Conservation (phyloP, 1,284 basidiomycete species). For the Austroboletus niveus region DNA sequence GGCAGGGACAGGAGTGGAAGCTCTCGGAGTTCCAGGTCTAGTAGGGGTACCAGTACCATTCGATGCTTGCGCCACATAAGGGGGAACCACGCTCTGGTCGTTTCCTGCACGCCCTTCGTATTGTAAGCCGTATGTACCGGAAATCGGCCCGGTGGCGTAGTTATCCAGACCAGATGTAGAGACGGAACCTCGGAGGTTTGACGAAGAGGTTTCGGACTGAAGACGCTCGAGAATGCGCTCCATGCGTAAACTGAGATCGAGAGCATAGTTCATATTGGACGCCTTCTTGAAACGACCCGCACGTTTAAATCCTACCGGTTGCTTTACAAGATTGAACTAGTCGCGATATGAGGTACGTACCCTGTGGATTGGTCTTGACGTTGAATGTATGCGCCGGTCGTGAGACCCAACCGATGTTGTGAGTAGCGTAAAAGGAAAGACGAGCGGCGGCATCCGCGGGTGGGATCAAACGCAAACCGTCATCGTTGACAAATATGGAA, state of each 20-base stretch:
- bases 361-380: slow-evolving; percentile 35
- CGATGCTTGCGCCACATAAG: slow-evolving; percentile 10
- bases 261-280: slow-evolving; percentile 86
- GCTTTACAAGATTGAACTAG: not conserved
- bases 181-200: slow-evolving; percentile 22
- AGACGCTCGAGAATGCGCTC: slow-evolving; percentile 44
- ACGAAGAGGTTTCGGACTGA: slow-evolving; percentile 31
- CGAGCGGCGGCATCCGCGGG: slow-evolving; percentile 62
- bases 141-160: slow-evolving; percentile 14
- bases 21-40: slow-evolving; percentile 22
- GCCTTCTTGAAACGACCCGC: slow-evolving; percentile 92
- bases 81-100: slow-evolving; percentile 24
- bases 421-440: slow-evolving; percentile 73
- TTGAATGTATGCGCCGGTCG: slow-evolving; percentile 65
- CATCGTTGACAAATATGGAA: slow-evolving; percentile 74
- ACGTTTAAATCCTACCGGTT: slow-evolving; percentile 60
- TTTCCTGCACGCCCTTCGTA: slow-evolving; percentile 29
- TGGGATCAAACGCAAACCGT: slow-evolving; percentile 67
- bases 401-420: slow-evolving; percentile 82
- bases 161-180: slow-evolving; percentile 22
- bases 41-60: slow-evolving; percentile 24
- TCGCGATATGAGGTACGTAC: slow-evolving; percentile 1
- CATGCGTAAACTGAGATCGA: slow-evolving; percentile 67
- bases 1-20: slow-evolving; percentile 12
- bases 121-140: slow-evolving; percentile 29